Conservation (phyloP, 495 filamentous ascomycete species). For the Annulohypoxylon bovei region DNA sequence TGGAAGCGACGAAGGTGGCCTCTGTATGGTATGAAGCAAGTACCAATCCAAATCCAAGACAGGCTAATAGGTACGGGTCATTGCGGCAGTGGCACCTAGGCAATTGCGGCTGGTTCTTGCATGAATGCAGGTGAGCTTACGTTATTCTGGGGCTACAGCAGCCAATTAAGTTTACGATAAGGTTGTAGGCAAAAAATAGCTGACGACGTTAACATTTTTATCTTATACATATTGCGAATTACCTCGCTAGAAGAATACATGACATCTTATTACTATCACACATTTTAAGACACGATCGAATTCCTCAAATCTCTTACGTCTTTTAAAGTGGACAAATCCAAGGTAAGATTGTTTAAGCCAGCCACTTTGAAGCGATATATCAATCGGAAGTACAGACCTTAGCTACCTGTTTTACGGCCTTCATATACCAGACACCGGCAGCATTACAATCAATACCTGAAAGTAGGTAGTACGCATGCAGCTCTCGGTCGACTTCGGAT, state of each 20-base stretch:
- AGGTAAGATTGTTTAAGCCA: constrained; percentile 7
- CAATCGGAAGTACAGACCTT: not conserved
- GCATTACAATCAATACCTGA: not conserved
- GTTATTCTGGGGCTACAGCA: constrained; percentile 3
- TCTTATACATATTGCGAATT: not conserved
- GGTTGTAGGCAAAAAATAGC: constrained; percentile 7
- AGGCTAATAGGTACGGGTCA: constrained; percentile 24
- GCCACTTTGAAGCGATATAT: not conserved
- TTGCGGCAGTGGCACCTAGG: constrained; percentile 22
- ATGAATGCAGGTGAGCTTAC: constrained; percentile 26
- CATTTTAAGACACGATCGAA: constrained; percentile 16
- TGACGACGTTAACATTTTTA: constrained; percentile 25
- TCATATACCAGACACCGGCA: not conserved
- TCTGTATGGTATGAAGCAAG: constrained; percentile 1
- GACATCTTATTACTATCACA: constrained; percentile 12
- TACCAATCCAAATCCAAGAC: constrained; percentile 10
- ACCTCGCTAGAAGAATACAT: constrained; percentile 30
- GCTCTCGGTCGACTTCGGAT: not conserved
- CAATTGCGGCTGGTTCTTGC: constrained; percentile 7
- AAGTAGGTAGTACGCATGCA: not conserved
- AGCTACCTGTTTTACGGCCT: not conserved
- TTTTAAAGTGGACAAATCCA: not conserved
- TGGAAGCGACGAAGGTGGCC: constrained; percentile 33
- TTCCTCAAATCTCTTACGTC: constrained; percentile 9
- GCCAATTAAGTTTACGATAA: constrained; percentile 11